Percentiles rank a stretch among this genome's conserved stretches.
These are phyloP conservation scores for Hanseniaspora thailandica DNA, from an alignment of 805 yeast genomes.

Conservation along the genomic window DNA sequence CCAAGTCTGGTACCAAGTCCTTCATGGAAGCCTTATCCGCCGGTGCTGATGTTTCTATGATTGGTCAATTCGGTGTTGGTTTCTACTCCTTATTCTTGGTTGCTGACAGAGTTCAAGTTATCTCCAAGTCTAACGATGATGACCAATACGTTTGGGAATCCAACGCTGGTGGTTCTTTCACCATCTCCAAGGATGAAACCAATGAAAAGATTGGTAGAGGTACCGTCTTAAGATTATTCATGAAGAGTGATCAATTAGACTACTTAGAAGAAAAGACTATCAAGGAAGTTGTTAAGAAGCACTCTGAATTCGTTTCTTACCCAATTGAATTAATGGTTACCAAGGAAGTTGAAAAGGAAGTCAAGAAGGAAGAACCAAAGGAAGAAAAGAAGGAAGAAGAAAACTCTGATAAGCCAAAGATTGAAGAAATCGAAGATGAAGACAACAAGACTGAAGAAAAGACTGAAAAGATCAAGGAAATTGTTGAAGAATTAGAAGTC, in stretches of 20 bases:
- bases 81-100: slow-evolving; percentile 98
- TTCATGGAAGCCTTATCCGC: slow-evolving; percentile 99
- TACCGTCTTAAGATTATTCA: slow-evolving; percentile 84
- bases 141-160: slow-evolving; percentile 99
- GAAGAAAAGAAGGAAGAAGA: slow-evolving; percentile 34
- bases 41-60: slow-evolving; percentile 99
- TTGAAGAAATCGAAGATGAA: slow-evolving; percentile 66
- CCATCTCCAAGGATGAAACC: slow-evolving; percentile 78
- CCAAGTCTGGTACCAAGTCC: slow-evolving; percentile 98
- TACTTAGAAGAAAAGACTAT: slow-evolving; percentile 99
- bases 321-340: slow-evolving; percentile 97
- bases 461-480: slow-evolving; percentile 83
- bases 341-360: slow-evolving; percentile 98
- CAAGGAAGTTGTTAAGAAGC: slow-evolving; percentile 98
- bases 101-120: slow-evolving; percentile 97
- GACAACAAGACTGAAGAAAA: slow-evolving; percentile 58
- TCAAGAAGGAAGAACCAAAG: slow-evolving; percentile 49
- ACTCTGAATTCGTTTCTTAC: slow-evolving; percentile 97
- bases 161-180: slow-evolving; percentile 98
- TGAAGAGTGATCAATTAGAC: slow-evolving; percentile 97
- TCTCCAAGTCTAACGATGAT: slow-evolving; percentile 96
- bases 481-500: slow-evolving; percentile 92
- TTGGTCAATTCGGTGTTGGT: slow-evolving; percentile 99
- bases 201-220: slow-evolving; percentile 89
- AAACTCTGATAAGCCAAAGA: slow-evolving; percentile 57